A percentile compares a stretch with the other conserved stretches of the same genome.
These are phyloP conservation scores for Inosperma sp. DNA, from an alignment of 768 basidiomycete species.

Conservation along the genomic window DNA sequence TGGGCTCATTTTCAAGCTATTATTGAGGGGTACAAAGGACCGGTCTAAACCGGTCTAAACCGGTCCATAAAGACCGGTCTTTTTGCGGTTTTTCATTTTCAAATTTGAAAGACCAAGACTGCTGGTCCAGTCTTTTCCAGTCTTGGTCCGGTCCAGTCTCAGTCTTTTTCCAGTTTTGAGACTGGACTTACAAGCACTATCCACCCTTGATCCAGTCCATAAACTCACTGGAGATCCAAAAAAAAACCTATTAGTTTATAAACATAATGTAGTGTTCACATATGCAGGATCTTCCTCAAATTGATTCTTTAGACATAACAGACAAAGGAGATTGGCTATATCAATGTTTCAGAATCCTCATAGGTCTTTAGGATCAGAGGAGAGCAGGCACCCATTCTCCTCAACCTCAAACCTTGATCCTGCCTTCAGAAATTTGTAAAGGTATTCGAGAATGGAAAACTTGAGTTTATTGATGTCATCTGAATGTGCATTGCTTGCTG, in stretches of 20 bases:
- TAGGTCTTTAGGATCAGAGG: background rate
- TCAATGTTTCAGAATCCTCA: background rate
- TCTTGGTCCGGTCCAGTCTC: too few species aligned
- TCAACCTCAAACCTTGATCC: background rate
- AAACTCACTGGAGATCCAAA: conserved; percentile 3
- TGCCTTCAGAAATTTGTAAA: background rate
- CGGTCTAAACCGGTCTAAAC: too few species aligned
- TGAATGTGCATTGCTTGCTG: background rate
- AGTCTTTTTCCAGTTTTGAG: too few species aligned
- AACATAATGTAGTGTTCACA: background rate
- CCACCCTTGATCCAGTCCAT: conserved; percentile 1
- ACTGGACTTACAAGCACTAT: too few species aligned
- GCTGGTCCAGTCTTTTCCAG: too few species aligned
- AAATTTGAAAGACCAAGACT: too few species aligned
- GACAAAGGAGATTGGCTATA: conserved; percentile 1
- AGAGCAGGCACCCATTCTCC: background rate
- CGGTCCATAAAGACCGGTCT: too few species aligned
- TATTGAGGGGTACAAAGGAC: too few species aligned
- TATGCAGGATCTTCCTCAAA: background rate
- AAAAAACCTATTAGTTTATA: background rate
- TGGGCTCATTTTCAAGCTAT: too few species aligned
- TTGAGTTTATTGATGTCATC: background rate
- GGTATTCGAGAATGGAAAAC: background rate
- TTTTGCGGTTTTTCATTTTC: too few species aligned
- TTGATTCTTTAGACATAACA: background rate